Conservation (phyloP, 495 filamentous ascomycete species). For the Thermothielavioides terrestris region DNA sequence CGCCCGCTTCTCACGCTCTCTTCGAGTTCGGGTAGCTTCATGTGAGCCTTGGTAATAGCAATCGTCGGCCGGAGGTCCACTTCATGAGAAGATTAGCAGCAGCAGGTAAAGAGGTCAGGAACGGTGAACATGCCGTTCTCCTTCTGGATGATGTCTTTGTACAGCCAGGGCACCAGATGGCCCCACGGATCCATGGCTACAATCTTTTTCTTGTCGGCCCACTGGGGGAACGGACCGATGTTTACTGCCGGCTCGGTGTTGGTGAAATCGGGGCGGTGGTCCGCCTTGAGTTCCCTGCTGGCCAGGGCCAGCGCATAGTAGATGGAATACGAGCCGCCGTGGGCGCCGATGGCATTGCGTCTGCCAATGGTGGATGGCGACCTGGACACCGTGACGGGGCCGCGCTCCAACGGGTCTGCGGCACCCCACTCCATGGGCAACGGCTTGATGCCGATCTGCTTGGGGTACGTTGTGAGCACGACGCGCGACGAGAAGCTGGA, state of each 20-base stretch:
- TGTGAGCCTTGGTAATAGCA: conserved; percentile 87
- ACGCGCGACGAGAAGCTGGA: conserved; percentile 27
- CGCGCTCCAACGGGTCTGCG: conserved; percentile 60
- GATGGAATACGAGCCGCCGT: conserved; percentile 95
- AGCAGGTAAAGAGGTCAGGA: not conserved
- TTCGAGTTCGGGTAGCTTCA: conserved; percentile 91
- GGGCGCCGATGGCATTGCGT: conserved; percentile 76
- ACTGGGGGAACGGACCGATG: conserved; percentile 82
- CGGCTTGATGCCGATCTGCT: conserved; percentile 88
- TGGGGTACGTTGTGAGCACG: conserved; percentile 77
- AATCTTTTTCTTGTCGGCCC: conserved; percentile 88
- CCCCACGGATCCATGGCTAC: conserved; percentile 96
- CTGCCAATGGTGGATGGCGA: conserved; percentile 65
- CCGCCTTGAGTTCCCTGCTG: conserved; percentile 71
- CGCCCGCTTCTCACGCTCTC: conserved; percentile 72
- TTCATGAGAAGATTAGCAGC: conserved; percentile 10
- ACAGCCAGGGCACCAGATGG: conserved; percentile 79
- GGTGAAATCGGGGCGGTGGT: conserved; percentile 85
- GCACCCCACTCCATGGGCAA: conserved; percentile 83
- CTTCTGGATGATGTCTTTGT: conserved; percentile 56
- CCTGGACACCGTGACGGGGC: conserved; percentile 86
- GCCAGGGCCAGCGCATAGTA: conserved; percentile 94
- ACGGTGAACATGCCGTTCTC: conserved; percentile 41
- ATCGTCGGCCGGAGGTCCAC: conserved; percentile 92
- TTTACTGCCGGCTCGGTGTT: conserved; percentile 87